Base-by-base conservation (phyloP, 192 early-diverging fungal genomes). In the Funneliformis geosporum region DNA sequence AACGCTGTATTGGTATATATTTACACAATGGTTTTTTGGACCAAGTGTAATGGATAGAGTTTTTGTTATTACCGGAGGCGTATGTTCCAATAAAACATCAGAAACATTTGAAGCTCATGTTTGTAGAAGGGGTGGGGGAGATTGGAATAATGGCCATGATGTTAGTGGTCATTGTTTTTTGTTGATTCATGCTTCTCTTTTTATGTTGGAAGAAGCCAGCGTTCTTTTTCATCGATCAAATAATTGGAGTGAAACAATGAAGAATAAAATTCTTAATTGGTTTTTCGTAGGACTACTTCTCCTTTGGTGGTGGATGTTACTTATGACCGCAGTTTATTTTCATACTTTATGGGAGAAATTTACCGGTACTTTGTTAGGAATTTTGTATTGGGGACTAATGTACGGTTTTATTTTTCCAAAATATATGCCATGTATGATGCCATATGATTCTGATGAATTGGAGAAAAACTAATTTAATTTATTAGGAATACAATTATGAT, bases 161-260 rank as follows among this genome's bases (percentile, higher is more conserved):
- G 84, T 96, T 25, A 94, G 92, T 0, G 96, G 96, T 33, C 96
- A 98, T 84, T 95, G 94, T 81, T 91, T 98, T 66, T 81, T 95
- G 81, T 81, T 95, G 76, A 87, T 92, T 4, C 94, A 95, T 83
- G 87, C 93, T 68, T 93, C 86, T 25, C 84, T 95, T 62, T 89
- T 94, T 78, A 80, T 95, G 61, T 85, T 84, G 85, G 93, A 94
- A 75, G 94, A 94, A 75, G 79, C 92, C 6, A 83, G 80, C 0
- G 82, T 85, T 60, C 74, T 83, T 25, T 78, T 86, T 70, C 86
- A 84, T 50, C 59, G 75, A 5, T 75, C 76, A 21, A 46, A 80
- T 23, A 69, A 75, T 60, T 60, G 76, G 68, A 62, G 28, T 8
- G 25, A 75, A 0, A 46, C 74, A 46, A 67, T 80, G 12, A 78